Evolutionary conservation across 495 filamentous ascomycete genomes (phyloP), one percentile per base, ranked within the genome.

Genomic region (Astrocystis sublimbata): DNA sequence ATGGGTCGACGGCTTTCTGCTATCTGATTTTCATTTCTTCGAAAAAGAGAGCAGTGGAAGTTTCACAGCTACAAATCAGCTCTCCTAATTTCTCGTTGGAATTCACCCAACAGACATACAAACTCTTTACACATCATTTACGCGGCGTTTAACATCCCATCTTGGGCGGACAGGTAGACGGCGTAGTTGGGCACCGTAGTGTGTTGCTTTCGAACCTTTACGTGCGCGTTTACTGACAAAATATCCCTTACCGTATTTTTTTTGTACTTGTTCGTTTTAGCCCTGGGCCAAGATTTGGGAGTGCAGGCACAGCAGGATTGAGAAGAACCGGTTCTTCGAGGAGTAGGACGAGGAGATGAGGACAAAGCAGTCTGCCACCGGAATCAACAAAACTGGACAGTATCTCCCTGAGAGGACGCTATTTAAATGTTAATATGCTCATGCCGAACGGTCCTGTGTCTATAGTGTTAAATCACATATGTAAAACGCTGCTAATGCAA

Each of bases 71-170:
- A 49, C 42, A 19, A 21, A 26, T 5, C 40, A 23, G 21, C 35
- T 62, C 36, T 47, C 31, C 51, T 41, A 28, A 19, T 41, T 7
- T 45, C 45, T 26, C 23, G 40, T 47, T 55, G 41, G 41, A 12
- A 21, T 40, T 42, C 28, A 40, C 17, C 55, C 31, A 38, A 33
- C 60, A 62, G 60, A 56, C 51, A 41, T 56, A 62, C 51, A 41
- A 49, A 62, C 51, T 41, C n/a, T 62, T 62, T 47, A 56, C 42
- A 62, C 51, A 61, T 47, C 60, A 62, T 62, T 56, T 55, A 62
- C 50, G 46, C 28, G 60, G 60, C 51, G 60, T 56, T 62, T 5
- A 47, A 23, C 38, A 6, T 56, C 42, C 21, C 42, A 40, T 46
- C 28, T 21, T 46, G 59, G 59, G 19, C 28, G 49, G 49, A 52